Conservation (phyloP, 2,329 filamentous ascomycete species). For the Corinectria fuckeliana region DNA sequence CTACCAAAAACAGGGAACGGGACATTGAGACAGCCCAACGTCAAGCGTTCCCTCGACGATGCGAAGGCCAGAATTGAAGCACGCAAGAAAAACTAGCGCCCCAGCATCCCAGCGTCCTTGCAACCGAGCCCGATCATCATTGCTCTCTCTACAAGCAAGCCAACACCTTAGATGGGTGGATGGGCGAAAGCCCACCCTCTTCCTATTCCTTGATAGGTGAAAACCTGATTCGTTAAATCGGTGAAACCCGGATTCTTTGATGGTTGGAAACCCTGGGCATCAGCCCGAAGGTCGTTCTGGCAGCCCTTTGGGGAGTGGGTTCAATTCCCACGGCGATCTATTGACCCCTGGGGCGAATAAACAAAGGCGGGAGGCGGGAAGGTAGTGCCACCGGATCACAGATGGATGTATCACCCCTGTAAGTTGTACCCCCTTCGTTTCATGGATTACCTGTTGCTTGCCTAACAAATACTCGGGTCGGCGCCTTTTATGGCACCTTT, state of each 20-base stretch:
- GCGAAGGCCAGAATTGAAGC: conserved; percentile 5
- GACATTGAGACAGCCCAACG: not conserved
- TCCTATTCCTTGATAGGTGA: not conserved
- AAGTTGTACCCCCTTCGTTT: too few relatives aligned
- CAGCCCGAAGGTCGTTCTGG: not conserved
- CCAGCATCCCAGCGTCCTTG: not conserved
- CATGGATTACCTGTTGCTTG: too few relatives aligned
- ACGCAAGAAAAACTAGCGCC: not conserved
- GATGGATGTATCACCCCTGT: too few relatives aligned
- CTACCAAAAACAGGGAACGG: not conserved
- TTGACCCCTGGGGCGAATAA: too few relatives aligned
- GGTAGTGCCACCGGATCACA: too few relatives aligned
- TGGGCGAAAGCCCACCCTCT: not conserved
- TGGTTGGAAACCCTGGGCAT: too few relatives aligned
- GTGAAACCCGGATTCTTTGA: too few relatives aligned
- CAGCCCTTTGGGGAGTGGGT: not conserved
- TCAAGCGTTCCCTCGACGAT: conserved; percentile 7
- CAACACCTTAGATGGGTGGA: not conserved
- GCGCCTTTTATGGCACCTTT: too few relatives aligned
- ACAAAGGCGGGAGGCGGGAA: too few relatives aligned
- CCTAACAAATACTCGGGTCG: too few relatives aligned
- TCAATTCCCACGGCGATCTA: not conserved
- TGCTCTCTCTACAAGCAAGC: too few relatives aligned
- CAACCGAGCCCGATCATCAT: too few relatives aligned
- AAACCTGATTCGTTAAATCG: not conserved